These are phyloP conservation scores for Knoxia roxburghii DNA, from an alignment of 257 asterid genomes.

Conservation along the genomic window DNA sequence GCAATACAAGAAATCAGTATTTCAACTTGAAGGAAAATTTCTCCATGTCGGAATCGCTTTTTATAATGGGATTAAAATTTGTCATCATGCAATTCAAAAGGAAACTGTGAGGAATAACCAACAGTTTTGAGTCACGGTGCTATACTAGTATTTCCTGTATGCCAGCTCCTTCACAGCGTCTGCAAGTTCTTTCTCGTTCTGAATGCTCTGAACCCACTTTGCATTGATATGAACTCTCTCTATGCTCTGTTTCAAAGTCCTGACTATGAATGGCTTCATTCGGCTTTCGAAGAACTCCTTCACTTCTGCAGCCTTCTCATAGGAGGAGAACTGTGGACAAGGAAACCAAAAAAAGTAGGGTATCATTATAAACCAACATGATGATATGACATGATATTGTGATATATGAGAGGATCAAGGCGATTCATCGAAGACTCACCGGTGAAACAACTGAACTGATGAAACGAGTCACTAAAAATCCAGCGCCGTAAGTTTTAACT, in stretches of 20 bases:
- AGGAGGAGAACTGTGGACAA: constrained; percentile 52
- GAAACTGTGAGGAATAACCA: no score
- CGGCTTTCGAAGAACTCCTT: constrained; percentile 70
- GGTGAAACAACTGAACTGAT: constrained; percentile 68
- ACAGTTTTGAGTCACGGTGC: no score
- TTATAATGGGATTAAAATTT: no score
- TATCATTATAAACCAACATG: not conserved
- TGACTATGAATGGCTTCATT: constrained; percentile 66
- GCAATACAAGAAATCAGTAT: no score
- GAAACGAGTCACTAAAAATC: constrained; percentile 71
- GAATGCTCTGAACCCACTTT: constrained; percentile 76
- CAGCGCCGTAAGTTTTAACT: constrained; percentile 69
- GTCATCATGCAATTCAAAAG: no score
- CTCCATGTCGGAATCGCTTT: no score
- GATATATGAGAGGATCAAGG: constrained; percentile 4
- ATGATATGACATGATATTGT: not conserved
- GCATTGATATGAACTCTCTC: constrained; percentile 74
- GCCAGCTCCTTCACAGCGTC: constrained; percentile 64
- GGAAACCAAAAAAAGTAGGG: not conserved
- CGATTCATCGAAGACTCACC: constrained; percentile 33
- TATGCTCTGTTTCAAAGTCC: constrained; percentile 90
- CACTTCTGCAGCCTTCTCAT: constrained; percentile 69
- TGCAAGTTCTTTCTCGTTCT: constrained; percentile 52
- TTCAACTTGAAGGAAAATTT: no score
- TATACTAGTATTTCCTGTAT: constrained; percentile 43